Evolutionary conservation across 2,329 filamentous ascomycete genomes (phyloP).

Genomic region (Knufia petricola): DNA sequence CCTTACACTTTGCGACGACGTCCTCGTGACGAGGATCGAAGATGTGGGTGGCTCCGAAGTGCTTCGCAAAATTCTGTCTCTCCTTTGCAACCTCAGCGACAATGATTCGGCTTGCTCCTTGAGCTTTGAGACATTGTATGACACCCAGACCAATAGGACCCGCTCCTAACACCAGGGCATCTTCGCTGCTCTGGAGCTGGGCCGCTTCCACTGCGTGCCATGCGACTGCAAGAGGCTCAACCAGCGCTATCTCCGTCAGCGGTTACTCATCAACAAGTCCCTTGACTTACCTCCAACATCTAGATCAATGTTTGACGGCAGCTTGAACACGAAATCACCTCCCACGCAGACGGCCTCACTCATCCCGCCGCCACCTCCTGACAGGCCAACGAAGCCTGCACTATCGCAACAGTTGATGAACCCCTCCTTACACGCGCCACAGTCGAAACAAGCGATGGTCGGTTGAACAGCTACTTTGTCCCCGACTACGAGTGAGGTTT

Average conservation of each 20-base stretch:
- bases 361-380: slow-evolving; percentile 46
- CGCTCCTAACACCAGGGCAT: slow-evolving; percentile 49
- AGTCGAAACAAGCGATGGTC: slow-evolving; percentile 48
- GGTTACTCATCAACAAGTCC: slow-evolving; percentile 18
- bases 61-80: slow-evolving; percentile 42
- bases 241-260: slow-evolving; percentile 39
- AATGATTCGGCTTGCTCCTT: slow-evolving; percentile 46
- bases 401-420: slow-evolving; percentile 50
- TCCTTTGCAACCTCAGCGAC: slow-evolving; percentile 46
- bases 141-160: slow-evolving; percentile 55
- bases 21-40: slow-evolving; percentile 42
- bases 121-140: slow-evolving; percentile 48
- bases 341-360: slow-evolving; percentile 47
- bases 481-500: slow-evolving; percentile 38
- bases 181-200: slow-evolving; percentile 37
- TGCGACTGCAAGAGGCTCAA: slow-evolving; percentile 54
- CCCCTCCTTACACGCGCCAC: slow-evolving; percentile 44
- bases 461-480: slow-evolving; percentile 53
- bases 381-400: slow-evolving; percentile 44
- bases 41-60: slow-evolving; percentile 48
- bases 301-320: slow-evolving; percentile 44
- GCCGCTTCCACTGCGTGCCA: slow-evolving; percentile 53
- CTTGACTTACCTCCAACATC: slow-evolving; percentile 36
- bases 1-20: slow-evolving; percentile 36
- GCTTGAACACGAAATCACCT: slow-evolving; percentile 38